phyloP scores from a whole-genome alignment of 2,329 filamentous ascomycete genomes.

The Acrodontium crateriforme region DNA sequence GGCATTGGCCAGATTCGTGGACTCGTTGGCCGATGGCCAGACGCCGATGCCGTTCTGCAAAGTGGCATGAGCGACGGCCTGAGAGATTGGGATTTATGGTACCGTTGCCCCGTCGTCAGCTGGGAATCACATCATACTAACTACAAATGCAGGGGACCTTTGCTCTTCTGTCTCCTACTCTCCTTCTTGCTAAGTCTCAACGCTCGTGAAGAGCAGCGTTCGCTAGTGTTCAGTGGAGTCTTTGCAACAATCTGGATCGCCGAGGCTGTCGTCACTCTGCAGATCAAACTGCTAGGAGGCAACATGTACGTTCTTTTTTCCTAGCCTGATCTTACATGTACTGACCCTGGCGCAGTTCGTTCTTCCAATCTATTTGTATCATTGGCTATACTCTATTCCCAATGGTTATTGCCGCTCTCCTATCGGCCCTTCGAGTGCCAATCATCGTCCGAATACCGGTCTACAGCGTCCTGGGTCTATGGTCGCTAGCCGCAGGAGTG shows the following conservation, averaged over 20 bases:
- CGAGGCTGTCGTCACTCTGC: constrained; percentile 89
- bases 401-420: constrained; percentile 77
- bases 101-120: constrained; percentile 13
- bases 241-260: constrained; percentile 97
- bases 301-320: constrained; percentile 62
- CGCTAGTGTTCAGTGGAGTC: constrained; percentile 84
- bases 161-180: constrained; percentile 84
- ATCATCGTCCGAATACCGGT: constrained; percentile 78
- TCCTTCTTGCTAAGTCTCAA: constrained; percentile 78
- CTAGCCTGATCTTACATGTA: constrained; percentile 1
- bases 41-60: constrained; percentile 52
- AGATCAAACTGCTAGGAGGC: constrained; percentile 90
- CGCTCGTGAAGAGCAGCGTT: constrained; percentile 65
- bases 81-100: constrained; percentile 93
- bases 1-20: constrained; percentile 37
- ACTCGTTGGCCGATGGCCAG: constrained; percentile 50
- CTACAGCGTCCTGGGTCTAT: constrained; percentile 74
- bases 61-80: constrained; percentile 75
- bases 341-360: constrained; percentile 53
- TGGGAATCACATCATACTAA: constrained; percentile 8
- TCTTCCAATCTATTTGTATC: constrained; percentile 93
- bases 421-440: constrained; percentile 70
- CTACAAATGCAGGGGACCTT: constrained; percentile 52
- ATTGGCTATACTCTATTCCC: constrained; percentile 98
- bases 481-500: constrained; percentile 89